Evolutionary conservation across 139 green algal genomes (phyloP), one percentile per base, ranked within the genome.

Genomic region (Yamagishiella unicocca): DNA sequence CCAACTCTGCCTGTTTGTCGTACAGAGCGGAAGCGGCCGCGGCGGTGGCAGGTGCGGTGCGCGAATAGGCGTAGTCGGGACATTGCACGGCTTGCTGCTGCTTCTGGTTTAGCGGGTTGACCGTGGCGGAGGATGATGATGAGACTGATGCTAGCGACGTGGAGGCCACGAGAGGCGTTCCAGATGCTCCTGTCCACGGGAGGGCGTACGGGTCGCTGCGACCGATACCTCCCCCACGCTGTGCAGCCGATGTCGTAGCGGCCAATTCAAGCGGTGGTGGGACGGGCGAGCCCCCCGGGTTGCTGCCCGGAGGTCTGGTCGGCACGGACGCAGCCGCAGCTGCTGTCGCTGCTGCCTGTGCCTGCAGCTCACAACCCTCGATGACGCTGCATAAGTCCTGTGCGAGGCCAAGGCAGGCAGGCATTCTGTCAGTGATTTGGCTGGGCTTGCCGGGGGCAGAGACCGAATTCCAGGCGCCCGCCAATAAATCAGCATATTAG

Each of bases 341-440:
- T 4, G 82, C 67, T 4, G 50, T 55, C 0, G 81, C 53, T 1
- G 81, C 66, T 4, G 81, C 66, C 27, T 58, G 42, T 4, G 82
- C 82, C 25, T 76, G n/a, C 46, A 67, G 67, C 67, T 87, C 82
- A 40, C 82, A 87, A 25, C 2, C 35, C 3, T 33, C 8, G 10
- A 87, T 8, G 0, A 87, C 37, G 53, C 82, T 87, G 24, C 24
- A 40, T 27, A 87, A 35, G 50, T 87, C 80, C 80, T 86, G 80
- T 9, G 55, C 54, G 29, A 53, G 6, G 50, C 50, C 14, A 58
- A 17, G n/a, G n/a, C n/a, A n/a, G n/a, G n/a, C n/a, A n/a, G n/a
- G n/a, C n/a, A n/a, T n/a, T n/a, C n/a, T n/a, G n/a, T n/a, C n/a
- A n/a, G n/a, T n/a, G n/a, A n/a, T n/a, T n/a, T n/a, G n/a, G n/a